Conservation (phyloP, 352 stramenopile genomes). For the Phytopythium boreale region DNA sequence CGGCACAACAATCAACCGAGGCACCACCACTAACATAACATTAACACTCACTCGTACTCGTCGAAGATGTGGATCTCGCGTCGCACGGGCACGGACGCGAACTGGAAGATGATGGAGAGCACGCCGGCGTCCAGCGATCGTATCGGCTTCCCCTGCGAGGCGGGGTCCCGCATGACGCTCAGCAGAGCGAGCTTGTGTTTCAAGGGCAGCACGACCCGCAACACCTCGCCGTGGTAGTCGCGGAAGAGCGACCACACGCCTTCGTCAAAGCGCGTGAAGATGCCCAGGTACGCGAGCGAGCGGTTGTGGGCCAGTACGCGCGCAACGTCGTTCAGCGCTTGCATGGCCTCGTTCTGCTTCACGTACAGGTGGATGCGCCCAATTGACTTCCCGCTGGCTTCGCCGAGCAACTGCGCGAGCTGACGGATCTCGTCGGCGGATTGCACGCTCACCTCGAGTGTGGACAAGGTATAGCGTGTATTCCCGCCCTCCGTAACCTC, state of each 20-base stretch:
- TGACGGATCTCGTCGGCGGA: neutral
- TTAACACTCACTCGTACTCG: conserved; percentile 2
- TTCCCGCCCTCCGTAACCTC: neutral
- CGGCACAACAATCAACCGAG: neutral
- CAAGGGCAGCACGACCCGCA: conserved; percentile 13
- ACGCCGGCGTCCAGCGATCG: conserved; percentile 22
- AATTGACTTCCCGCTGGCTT: neutral
- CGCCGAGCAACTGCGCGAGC: neutral
- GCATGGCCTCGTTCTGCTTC: conserved; percentile 7
- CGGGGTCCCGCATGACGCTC: conserved; percentile 17
- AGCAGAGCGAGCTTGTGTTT: conserved; percentile 22
- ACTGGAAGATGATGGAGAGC: conserved; percentile 25
- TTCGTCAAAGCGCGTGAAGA: conserved; percentile 7
- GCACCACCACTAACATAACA: too few species aligned
- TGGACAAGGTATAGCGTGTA: neutral
- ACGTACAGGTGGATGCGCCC: conserved; percentile 5
- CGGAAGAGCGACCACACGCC: conserved; percentile 4
- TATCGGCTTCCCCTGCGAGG: conserved; percentile 5
- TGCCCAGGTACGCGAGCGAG: conserved; percentile 5
- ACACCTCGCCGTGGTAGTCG: conserved; percentile 12
- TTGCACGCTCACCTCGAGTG: conserved; percentile 7
- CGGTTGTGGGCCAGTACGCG: neutral
- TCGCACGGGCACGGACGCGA: conserved; percentile 11
- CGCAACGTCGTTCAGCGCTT: neutral
- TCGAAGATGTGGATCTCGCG: conserved; percentile 11